Evolutionary conservation across 129 eudicot species (phyloP), one percentile per base, ranked within the genome.

Genomic region (Chrysanthemum makinoi): DNA sequence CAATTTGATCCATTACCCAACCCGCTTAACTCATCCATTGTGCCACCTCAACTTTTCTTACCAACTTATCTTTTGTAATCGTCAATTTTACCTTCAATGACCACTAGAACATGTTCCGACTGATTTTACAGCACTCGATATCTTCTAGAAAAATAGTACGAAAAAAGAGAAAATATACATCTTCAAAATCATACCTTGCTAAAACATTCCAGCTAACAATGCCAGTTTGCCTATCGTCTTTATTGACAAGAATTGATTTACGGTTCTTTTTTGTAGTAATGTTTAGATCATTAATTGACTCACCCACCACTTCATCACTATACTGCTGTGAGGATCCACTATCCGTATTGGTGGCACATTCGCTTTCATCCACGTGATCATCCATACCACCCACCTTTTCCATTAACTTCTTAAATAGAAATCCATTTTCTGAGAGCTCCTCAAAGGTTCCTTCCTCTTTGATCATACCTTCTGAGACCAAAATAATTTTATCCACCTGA

Each of bases 151-250:
- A 63, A 63, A 15, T 16, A 63, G 16, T 28, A 63, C 6, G 50
- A 62, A 3, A 62, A 6, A 62, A n/a, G 49, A 8, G 24, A 26
- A 46, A 30, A 30, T 24, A 48, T 18, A 56, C n/a, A 14, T 53
- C 15, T 3, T 55, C 8, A 22, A 54, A 57, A 48, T 14, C 26
- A 56, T 81, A 94, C 96, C 98, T 87, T 81, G 71, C 75, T 59
- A 94, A 70, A 61, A 94, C 95, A 20, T 87, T 76, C 95, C 87
- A 85, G 69, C 98, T 89, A 72, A 94, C 92, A 74, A 89, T 85
- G 19, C 98, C 98, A 6, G 98, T 94, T 77, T 89, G 96, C 59
- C 98, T 80, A 74, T 94, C 98, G 83, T 94, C 98, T 84, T 89
- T 88, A 80, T 82, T 89, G 74, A 94, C 84, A 60, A 94, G 93